These are phyloP conservation scores for Pseudopyrenochaeta lycopersici DNA, from an alignment of 2,329 filamentous ascomycete genomes.

Conservation along the genomic window DNA sequence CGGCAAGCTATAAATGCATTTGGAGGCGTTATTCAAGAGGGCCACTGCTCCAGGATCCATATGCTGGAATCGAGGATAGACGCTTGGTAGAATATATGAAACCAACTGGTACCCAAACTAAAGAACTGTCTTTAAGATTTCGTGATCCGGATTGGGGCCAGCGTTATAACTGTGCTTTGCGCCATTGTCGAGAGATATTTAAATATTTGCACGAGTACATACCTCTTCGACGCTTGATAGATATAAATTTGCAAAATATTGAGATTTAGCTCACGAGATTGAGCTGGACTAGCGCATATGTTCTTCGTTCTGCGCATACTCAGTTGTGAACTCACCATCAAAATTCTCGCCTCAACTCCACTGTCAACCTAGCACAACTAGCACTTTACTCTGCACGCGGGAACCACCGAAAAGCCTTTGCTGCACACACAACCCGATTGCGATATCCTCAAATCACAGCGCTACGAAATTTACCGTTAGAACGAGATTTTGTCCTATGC, in stretches of 20 bases:
- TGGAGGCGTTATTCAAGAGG: slow-evolving; percentile 3
- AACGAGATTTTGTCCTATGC: no score
- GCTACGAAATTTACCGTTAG: no score
- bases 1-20: slow-evolving; percentile 7
- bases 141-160: no score
- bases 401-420: background rate
- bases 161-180: no score
- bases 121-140: no score
- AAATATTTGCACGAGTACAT: no score
- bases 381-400: background rate
- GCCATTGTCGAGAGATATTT: no score
- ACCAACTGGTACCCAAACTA: background rate
- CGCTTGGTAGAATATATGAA: background rate
- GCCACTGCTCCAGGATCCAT: background rate
- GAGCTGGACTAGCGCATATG: background rate
- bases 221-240: no score
- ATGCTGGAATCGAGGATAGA: slow-evolving; percentile 1
- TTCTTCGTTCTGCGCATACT: background rate
- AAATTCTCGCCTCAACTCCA: slow-evolving; percentile 1
- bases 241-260: no score
- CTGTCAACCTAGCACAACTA: background rate
- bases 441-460: no score
- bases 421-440: no score
- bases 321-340: background rate
- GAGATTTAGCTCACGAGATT: no score